A percentile compares a stretch with the other conserved stretches of the same genome.
These are phyloP conservation scores for Saccharomycopsis fermentans DNA, from an alignment of 805 yeast species.

Conservation along the genomic window DNA sequence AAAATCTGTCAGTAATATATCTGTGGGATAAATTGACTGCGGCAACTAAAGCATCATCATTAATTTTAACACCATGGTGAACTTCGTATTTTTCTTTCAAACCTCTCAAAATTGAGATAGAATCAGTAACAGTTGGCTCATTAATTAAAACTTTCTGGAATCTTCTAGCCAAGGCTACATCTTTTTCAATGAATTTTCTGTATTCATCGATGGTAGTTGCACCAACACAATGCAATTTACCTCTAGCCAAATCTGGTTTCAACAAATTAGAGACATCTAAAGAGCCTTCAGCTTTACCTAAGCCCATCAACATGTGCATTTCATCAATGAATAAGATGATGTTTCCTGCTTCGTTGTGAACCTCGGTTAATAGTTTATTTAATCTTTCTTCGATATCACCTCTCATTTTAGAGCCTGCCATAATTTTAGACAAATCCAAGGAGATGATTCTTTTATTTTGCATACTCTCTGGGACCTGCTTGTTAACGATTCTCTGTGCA, in stretches of 20 bases:
- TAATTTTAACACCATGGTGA: conserved; percentile 92
- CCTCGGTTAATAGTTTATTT: conserved; percentile 71
- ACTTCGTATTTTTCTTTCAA: conserved; percentile 91
- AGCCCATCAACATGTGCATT: conserved; percentile 76
- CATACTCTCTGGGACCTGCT: conserved; percentile 92
- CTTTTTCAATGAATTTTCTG: conserved; percentile 87
- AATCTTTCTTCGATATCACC: conserved; percentile 94
- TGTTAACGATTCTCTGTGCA: conserved; percentile 84
- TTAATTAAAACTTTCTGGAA: conserved; percentile 79
- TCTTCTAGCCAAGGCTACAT: conserved; percentile 89
- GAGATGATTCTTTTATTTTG: conserved; percentile 77
- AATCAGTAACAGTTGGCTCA: conserved; percentile 86
- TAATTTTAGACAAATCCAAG: conserved; percentile 77
- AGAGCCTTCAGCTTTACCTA: conserved; percentile 83
- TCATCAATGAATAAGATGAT: conserved; percentile 85
- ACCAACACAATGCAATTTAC: conserved; percentile 80
- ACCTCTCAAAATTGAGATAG: conserved; percentile 87
- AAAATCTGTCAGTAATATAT: conserved; percentile 80
- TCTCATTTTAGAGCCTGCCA: conserved; percentile 90
- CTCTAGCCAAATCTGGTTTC: conserved; percentile 91
- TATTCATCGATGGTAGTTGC: conserved; percentile 95
- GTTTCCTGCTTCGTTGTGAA: conserved; percentile 48
- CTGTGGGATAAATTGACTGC: conserved; percentile 87
- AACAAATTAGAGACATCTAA: conserved; percentile 91
- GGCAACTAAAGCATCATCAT: conserved; percentile 86